Evolutionary conservation across 306 rosid genomes (phyloP).

Genomic region (Oxytropis ochrocephala): DNA sequence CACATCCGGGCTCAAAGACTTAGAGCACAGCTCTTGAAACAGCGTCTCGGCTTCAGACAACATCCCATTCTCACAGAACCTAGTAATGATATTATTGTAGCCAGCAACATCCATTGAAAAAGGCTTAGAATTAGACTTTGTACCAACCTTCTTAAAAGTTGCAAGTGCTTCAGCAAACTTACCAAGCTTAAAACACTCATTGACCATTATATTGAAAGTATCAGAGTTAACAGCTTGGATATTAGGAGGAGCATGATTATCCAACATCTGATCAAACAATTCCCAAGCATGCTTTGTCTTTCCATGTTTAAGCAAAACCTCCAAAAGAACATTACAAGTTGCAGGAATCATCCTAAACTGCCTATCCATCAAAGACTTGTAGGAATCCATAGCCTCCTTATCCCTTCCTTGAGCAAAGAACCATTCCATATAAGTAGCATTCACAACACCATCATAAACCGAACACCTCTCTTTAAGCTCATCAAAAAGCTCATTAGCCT

Average conservation of each 20-base stretch:
- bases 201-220: slow-evolving; percentile 82
- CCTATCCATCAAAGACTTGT: slow-evolving; percentile 58
- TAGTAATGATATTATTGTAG: slow-evolving; percentile 70
- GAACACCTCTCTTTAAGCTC: slow-evolving; percentile 85
- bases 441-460: slow-evolving; percentile 91
- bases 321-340: slow-evolving; percentile 78
- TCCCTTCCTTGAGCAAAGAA: slow-evolving; percentile 52
- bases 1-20: slow-evolving; percentile 83
- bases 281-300: slow-evolving; percentile 54
- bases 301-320: slow-evolving; percentile 64
- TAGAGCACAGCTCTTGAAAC: slow-evolving; percentile 65
- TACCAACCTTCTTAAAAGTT: slow-evolving; percentile 76
- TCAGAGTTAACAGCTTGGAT: slow-evolving; percentile 87
- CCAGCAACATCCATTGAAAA: slow-evolving; percentile 94
- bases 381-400: slow-evolving; percentile 89
- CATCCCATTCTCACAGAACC: slow-evolving; percentile 77
- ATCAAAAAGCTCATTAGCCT: slow-evolving; percentile 79
- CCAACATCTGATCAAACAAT: slow-evolving; percentile 73
- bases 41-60: slow-evolving; percentile 56
- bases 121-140: slow-evolving; percentile 60
- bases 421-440: slow-evolving; percentile 88
- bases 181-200: slow-evolving; percentile 67
- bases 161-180: slow-evolving; percentile 49
- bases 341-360: slow-evolving; percentile 81
- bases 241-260: slow-evolving; percentile 83